Conservation (phyloP, 768 basidiomycete species). For the Rhodotorula graminis region DNA sequence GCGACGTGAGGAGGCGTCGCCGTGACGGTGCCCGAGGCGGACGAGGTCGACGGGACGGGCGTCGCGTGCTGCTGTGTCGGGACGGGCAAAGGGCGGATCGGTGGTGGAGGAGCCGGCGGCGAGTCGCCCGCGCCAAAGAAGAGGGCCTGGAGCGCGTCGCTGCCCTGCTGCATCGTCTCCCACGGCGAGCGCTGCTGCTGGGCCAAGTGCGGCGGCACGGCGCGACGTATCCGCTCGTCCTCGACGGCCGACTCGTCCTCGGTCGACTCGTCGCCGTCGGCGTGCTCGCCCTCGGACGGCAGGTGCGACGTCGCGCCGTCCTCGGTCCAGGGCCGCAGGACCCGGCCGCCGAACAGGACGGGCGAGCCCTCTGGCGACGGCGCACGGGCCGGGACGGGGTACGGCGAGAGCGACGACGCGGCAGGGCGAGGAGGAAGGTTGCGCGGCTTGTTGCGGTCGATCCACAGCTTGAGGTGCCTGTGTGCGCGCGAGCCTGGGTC, state of each 20-base stretch:
- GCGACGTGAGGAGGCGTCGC: constrained; percentile 32
- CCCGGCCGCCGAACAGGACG: neutral
- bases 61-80: neutral
- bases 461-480: constrained; percentile 42
- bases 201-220: neutral
- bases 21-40: neutral
- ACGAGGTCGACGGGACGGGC: neutral
- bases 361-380: constrained; percentile 1
- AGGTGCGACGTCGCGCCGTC: constrained; percentile 20
- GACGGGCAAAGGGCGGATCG: neutral
- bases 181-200: neutral
- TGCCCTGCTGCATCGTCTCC: constrained; percentile 33
- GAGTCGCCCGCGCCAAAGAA: constrained; percentile 33
- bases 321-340: constrained; percentile 1
- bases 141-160: constrained; percentile 33
- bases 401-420: neutral
- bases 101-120: neutral
- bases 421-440: constrained; percentile 13
- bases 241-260: constrained; percentile 21
- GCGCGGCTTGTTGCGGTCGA: constrained; percentile 38
- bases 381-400: neutral
- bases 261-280: constrained; percentile 8
- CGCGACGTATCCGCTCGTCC: constrained; percentile 2
- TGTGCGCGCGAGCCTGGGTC: neutral
- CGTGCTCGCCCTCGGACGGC: constrained; percentile 20